Evolutionary conservation across 2,329 filamentous ascomycete species (phyloP).

Genomic region (Penicillium sclerotiorum): DNA sequence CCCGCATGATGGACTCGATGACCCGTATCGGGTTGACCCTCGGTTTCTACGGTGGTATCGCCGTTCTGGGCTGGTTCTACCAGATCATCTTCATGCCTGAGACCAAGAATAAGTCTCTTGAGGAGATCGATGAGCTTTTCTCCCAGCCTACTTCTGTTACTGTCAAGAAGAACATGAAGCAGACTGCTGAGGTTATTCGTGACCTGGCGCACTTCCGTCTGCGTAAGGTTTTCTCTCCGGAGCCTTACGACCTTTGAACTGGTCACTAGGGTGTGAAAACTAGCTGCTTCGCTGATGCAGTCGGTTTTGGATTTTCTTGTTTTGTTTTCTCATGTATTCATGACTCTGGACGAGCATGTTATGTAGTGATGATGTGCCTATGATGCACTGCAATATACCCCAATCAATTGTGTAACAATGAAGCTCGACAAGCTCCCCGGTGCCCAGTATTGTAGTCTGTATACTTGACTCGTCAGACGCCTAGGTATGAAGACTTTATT

Average conservation of each 20-base stretch:
- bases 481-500: too few relatives aligned
- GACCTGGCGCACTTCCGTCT: constrained; percentile 50
- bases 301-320: neutral
- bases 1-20: constrained; percentile 70
- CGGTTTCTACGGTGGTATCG: constrained; percentile 75
- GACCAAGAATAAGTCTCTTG: constrained; percentile 69
- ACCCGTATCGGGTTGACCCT: constrained; percentile 65
- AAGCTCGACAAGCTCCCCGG: too few relatives aligned
- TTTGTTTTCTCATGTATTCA: neutral
- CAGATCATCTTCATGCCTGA: constrained; percentile 76
- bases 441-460: too few relatives aligned
- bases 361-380: constrained; percentile 12
- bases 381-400: constrained; percentile 14
- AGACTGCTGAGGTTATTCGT: constrained; percentile 47
- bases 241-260: constrained; percentile 13
- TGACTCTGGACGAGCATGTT: constrained; percentile 9
- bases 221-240: constrained; percentile 51
- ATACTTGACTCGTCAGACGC: too few relatives aligned
- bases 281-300: neutral
- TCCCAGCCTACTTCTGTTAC: constrained; percentile 64
- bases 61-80: constrained; percentile 70
- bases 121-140: constrained; percentile 72
- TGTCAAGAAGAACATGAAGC: constrained; percentile 60
- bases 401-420: constrained; percentile 6
- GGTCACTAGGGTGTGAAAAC: neutral